Conservation (phyloP, 768 basidiomycete genomes). For the Boletus pseudopeckii region DNA sequence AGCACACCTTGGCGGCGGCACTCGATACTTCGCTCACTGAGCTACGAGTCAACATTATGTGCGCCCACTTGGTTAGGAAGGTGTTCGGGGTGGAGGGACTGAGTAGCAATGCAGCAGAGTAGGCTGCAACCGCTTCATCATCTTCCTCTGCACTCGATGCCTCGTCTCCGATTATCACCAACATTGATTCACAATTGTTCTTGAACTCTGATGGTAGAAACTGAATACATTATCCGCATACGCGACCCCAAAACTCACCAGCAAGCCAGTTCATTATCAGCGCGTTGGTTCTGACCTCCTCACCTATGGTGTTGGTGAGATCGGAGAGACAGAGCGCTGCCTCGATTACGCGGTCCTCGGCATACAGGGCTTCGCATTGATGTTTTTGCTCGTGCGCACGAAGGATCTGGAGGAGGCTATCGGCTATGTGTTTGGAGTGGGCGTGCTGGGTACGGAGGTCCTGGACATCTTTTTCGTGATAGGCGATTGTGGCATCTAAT, state of each 20-base stretch:
- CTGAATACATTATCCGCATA: not conserved
- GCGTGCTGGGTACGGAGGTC: not conserved
- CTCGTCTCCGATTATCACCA: not conserved
- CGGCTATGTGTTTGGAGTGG: not conserved
- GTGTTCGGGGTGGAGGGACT: not conserved
- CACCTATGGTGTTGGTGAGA: too few relatives aligned
- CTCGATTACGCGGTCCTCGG: not conserved
- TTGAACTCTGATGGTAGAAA: not conserved
- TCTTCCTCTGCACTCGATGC: not conserved
- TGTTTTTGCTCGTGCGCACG: not conserved
- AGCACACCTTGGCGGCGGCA: not conserved
- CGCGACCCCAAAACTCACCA: not conserved
- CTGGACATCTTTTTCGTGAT: too few relatives aligned
- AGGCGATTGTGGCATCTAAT: too few relatives aligned
- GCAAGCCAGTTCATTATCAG: not conserved
- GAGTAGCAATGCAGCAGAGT: not conserved
- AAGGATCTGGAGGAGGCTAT: not conserved
- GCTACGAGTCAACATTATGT: not conserved
- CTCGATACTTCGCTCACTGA: not conserved
- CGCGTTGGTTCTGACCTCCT: not conserved
- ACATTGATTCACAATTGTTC: not conserved
- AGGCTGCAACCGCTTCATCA: not conserved
- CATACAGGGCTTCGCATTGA: conserved; percentile 1
- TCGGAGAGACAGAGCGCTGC: not conserved
- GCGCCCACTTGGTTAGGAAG: conserved; percentile 9